These are phyloP conservation scores for Seiridium unicorne DNA, from an alignment of 2,329 filamentous ascomycete species.

Conservation along the genomic window DNA sequence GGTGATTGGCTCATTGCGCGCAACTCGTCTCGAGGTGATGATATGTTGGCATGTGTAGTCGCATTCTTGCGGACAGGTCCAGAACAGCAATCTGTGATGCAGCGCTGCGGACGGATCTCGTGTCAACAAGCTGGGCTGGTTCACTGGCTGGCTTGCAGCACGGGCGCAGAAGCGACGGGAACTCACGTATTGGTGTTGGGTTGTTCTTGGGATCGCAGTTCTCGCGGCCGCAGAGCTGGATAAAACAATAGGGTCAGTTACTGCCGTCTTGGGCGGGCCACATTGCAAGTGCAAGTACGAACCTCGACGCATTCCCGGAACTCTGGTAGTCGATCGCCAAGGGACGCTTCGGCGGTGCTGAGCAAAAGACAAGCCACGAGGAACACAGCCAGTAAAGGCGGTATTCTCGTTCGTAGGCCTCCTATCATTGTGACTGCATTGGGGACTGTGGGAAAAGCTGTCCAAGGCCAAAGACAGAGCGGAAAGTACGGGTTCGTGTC, in stretches of 20 bases:
- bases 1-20: conserved; percentile 65
- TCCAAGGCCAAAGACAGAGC: neutral
- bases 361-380: conserved; percentile 27
- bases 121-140: neutral
- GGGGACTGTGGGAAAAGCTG: neutral
- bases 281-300: conserved; percentile 17
- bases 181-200: conserved; percentile 68
- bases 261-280: too few relatives aligned
- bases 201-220: conserved; percentile 69
- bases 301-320: conserved; percentile 87
- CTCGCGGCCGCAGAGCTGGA: conserved; percentile 73
- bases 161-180: neutral
- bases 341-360: conserved; percentile 61
- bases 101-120: conserved; percentile 56
- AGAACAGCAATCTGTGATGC: conserved; percentile 82
- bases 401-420: conserved; percentile 3
- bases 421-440: conserved; percentile 10
- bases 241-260: neutral
- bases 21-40: conserved; percentile 70
- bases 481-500: neutral
- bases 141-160: too few relatives aligned
- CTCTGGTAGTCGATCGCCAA: conserved; percentile 82
- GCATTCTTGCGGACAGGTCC: conserved; percentile 92
- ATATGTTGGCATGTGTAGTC: conserved; percentile 98
- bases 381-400: conserved; percentile 9